Conservation (phyloP, 1,284 basidiomycete genomes). For the Hymenochaete sp. region DNA sequence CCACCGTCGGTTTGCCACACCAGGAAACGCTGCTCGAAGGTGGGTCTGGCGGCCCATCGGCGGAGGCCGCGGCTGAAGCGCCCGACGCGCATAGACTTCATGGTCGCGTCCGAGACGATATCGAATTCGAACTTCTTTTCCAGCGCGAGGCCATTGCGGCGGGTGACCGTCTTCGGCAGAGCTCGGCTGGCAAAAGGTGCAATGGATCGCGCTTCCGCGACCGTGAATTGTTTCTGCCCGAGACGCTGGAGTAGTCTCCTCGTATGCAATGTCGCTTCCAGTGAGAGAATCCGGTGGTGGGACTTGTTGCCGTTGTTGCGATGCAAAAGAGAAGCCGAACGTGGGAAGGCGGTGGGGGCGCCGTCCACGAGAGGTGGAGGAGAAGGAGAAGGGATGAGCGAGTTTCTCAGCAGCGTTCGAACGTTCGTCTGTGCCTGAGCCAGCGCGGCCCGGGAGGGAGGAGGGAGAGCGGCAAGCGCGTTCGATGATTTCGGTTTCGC, state of each 20-base stretch:
- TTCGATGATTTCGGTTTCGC: conserved; percentile 2
- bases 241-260: conserved; percentile 41
- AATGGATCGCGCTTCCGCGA: conserved; percentile 41
- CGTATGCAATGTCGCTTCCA: conserved; percentile 43
- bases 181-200: conserved; percentile 37
- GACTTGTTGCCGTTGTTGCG: conserved; percentile 24
- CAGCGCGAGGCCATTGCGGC: neutral
- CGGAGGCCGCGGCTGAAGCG: conserved; percentile 47
- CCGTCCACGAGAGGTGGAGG: conserved; percentile 26
- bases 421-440: conserved; percentile 8
- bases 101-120: conserved; percentile 33
- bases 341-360: conserved; percentile 48
- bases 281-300: conserved; percentile 26
- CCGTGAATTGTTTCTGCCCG: conserved; percentile 31
- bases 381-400: conserved; percentile 10
- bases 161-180: conserved; percentile 25
- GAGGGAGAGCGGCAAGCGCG: neutral
- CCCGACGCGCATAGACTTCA: conserved; percentile 32
- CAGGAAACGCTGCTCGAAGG: conserved; percentile 62
- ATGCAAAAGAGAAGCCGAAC: conserved; percentile 38
- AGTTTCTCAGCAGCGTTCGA: conserved; percentile 12
- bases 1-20: conserved; percentile 40
- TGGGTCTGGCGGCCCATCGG: conserved; percentile 60
- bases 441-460: neutral
- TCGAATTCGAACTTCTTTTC: conserved; percentile 28